A percentile compares a stretch with the other conserved stretches of the same genome.
Evolutionary conservation across 495 filamentous ascomycete species (phyloP).

Genomic region (Cercophora scortea): DNA sequence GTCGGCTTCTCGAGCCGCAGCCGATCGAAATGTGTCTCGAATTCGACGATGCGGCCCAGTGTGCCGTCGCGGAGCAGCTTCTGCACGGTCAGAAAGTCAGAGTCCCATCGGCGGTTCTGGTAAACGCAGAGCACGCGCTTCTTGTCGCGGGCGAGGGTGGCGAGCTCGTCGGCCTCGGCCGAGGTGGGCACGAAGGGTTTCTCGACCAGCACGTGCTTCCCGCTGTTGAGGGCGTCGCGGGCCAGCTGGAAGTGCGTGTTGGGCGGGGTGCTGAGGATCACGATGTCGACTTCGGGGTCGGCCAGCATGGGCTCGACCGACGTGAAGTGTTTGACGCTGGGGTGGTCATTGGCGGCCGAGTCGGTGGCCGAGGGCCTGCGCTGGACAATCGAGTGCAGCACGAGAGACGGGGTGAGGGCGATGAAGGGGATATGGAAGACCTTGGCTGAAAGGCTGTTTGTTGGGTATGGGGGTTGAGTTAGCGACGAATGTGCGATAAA

Average conservation of each 20-base stretch:
- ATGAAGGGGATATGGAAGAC: constrained; percentile 89
- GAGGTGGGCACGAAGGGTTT: constrained; percentile 79
- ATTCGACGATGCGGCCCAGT: constrained; percentile 67
- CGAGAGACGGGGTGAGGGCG: constrained; percentile 51
- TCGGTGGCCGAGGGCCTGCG: constrained; percentile 40
- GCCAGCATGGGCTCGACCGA: constrained; percentile 54
- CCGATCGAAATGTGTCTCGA: constrained; percentile 75
- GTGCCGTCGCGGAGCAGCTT: constrained; percentile 46
- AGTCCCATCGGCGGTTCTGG: constrained; percentile 82
- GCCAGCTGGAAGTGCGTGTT: constrained; percentile 63
- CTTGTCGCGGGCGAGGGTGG: constrained; percentile 53
- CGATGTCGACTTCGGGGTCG: constrained; percentile 59
- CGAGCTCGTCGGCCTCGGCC: constrained; percentile 62
- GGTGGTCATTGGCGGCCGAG: constrained; percentile 64
- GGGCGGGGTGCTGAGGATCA: constrained; percentile 70
- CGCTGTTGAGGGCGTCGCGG: constrained; percentile 58
- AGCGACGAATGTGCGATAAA: background rate
- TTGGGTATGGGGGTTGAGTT: background rate
- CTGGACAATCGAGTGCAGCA: constrained; percentile 73
- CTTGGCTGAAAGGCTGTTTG: constrained; percentile 66
- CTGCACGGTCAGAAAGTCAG: constrained; percentile 73
- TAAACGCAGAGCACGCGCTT: constrained; percentile 67
- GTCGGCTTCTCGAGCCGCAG: constrained; percentile 52
- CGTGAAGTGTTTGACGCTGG: constrained; percentile 55
- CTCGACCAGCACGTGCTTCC: constrained; percentile 83